Evolutionary conservation across 106 monocot species (phyloP).

Genomic region (Dendrobium chrysotoxum): DNA sequence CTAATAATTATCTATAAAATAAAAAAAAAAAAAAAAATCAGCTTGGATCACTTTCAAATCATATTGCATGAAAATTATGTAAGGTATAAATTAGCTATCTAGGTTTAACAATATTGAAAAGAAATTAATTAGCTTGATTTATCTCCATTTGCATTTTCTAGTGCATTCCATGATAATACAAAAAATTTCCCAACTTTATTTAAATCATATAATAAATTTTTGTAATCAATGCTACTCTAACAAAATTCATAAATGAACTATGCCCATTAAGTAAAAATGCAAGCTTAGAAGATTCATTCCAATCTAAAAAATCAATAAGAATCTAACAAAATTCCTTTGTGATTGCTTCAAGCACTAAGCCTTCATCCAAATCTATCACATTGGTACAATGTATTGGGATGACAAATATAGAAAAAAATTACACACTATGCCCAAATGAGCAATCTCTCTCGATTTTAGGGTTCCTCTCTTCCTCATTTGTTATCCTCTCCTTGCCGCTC

Average conservation of each 20-base stretch:
- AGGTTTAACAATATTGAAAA: not conserved
- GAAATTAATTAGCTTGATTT: conserved; percentile 3
- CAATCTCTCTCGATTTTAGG: too few relatives aligned
- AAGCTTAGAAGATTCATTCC: not conserved
- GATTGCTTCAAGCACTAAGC: conserved; percentile 55
- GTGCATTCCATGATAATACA: conserved; percentile 80
- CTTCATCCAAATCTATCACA: conserved; percentile 84
- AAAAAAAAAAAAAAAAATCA: too few relatives aligned
- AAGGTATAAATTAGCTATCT: conserved; percentile 7
- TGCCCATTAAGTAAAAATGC: conserved; percentile 53
- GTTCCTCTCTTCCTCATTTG: too few relatives aligned
- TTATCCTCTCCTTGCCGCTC: too few relatives aligned
- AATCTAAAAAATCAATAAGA: not conserved
- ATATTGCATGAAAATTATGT: conserved; percentile 57
- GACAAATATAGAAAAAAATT: conserved; percentile 91
- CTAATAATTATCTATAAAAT: too few relatives aligned
- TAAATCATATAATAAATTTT: not conserved
- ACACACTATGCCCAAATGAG: too few relatives aligned
- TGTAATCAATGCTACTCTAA: conserved; percentile 5
- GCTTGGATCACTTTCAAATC: conserved; percentile 50
- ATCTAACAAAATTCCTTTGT: not conserved
- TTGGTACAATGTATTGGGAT: conserved; percentile 96
- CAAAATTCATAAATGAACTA: conserved; percentile 69
- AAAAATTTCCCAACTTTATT: conserved; percentile 54
- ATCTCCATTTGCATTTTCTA: conserved; percentile 16